phyloP scores from a whole-genome alignment of 495 filamentous ascomycete species.

The Hypoxylon perforatum region DNA sequence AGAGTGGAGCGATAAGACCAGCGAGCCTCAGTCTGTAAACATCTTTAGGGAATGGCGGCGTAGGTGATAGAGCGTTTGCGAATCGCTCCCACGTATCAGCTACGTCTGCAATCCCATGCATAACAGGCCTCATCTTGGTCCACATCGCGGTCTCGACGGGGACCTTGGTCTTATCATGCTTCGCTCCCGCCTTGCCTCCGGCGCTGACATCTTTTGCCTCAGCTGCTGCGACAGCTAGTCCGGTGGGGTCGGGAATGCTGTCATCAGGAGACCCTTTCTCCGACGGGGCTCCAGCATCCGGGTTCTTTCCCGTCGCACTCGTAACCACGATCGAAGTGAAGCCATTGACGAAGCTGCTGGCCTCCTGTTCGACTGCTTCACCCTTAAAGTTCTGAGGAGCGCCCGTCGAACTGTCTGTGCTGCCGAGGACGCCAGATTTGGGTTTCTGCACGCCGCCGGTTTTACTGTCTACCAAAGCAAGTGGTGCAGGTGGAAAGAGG shows the following conservation, averaged over 20 bases:
- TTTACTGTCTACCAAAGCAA: constrained; percentile 70
- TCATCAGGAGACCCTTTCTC: constrained; percentile 57
- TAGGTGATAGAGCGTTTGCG: constrained; percentile 82
- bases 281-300: constrained; percentile 58
- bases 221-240: constrained; percentile 62
- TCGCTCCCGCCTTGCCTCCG: constrained; percentile 54
- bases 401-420: constrained; percentile 81
- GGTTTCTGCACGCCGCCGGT: constrained; percentile 77
- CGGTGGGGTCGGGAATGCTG: constrained; percentile 69
- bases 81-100: constrained; percentile 84
- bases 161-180: constrained; percentile 85
- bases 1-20: constrained; percentile 65
- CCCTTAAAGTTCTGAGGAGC: constrained; percentile 87
- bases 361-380: constrained; percentile 88
- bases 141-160: constrained; percentile 84
- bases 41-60: constrained; percentile 76
- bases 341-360: constrained; percentile 80
- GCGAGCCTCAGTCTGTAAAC: constrained; percentile 72
- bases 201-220: constrained; percentile 68
- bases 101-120: constrained; percentile 79
- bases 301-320: constrained; percentile 79
- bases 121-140: constrained; percentile 76
- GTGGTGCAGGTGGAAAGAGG: constrained; percentile 80
- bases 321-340: constrained; percentile 79
- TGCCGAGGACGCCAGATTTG: constrained; percentile 75